These are phyloP conservation scores for Suhomyces pyralidae DNA, from an alignment of 805 yeast genomes.

Conservation along the genomic window DNA sequence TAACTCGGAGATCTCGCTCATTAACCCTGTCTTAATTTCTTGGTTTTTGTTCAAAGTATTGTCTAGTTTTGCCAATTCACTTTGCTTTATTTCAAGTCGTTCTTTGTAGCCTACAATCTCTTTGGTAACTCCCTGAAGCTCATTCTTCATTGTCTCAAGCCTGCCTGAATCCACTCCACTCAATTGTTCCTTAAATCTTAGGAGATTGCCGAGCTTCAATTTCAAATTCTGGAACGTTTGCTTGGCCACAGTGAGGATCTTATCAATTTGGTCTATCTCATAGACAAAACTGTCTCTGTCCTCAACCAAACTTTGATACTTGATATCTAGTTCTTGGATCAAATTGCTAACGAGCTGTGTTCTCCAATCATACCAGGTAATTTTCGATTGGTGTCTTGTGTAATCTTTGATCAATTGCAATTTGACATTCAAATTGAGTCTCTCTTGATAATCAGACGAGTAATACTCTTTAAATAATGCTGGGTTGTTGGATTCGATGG, in stretches of 20 bases:
- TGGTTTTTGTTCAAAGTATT: constrained; percentile 11
- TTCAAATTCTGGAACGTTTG: constrained; percentile 10
- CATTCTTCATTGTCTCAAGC: constrained; percentile 14
- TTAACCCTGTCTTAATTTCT: constrained; percentile 8
- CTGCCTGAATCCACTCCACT: constrained; percentile 10
- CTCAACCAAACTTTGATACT: constrained; percentile 16
- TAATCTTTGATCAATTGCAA: constrained; percentile 49
- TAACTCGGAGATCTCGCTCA: constrained; percentile 6
- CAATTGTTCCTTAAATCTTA: constrained; percentile 9
- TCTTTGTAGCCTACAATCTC: constrained; percentile 11
- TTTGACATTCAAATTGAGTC: constrained; percentile 43
- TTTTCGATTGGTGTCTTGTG: constrained; percentile 51
- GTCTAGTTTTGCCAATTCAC: constrained; percentile 9
- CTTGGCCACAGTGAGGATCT: constrained; percentile 8
- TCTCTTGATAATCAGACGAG: constrained; percentile 34
- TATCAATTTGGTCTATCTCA: constrained; percentile 14
- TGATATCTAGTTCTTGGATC: constrained; percentile 26
- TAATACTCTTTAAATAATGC: constrained; percentile 48
- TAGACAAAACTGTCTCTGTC: constrained; percentile 15
- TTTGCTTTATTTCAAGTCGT: constrained; percentile 8
- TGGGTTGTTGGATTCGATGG: constrained; percentile 46
- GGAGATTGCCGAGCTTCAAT: constrained; percentile 13
- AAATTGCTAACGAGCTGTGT: constrained; percentile 48
- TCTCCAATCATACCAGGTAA: constrained; percentile 65
- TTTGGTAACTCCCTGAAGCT: constrained; percentile 15